phyloP scores from a whole-genome alignment of 306 rosid genomes.

The Fagus crenata region DNA sequence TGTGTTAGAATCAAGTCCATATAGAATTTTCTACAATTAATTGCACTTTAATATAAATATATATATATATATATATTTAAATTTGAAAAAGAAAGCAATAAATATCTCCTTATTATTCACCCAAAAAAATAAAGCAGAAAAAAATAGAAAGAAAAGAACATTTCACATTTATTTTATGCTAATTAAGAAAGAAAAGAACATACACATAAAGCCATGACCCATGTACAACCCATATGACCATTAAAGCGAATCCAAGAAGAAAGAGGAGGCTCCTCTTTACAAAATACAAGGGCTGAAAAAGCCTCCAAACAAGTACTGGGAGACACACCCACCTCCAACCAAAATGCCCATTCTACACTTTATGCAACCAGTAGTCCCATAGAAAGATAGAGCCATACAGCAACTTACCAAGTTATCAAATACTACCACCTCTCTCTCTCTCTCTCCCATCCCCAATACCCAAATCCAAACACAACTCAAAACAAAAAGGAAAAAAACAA shows the following conservation, averaged over 20 bases:
- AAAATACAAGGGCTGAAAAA: slow-evolving; percentile 39
- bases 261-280: slow-evolving; percentile 24
- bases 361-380: slow-evolving; percentile 46
- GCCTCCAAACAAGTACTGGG: slow-evolving; percentile 34
- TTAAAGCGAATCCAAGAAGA: slow-evolving; percentile 35
- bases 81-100: not conserved
- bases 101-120: not conserved
- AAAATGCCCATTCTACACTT: slow-evolving; percentile 47
- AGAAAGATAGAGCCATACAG: slow-evolving; percentile 33
- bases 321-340: slow-evolving; percentile 70
- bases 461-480: slow-evolving; percentile 43
- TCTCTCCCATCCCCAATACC: slow-evolving; percentile 9
- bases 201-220: slow-evolving; percentile 12
- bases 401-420: slow-evolving; percentile 44
- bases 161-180: too few relatives aligned
- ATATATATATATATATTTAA: too few relatives aligned
- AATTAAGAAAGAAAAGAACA: slow-evolving; percentile 3
- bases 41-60: too few relatives aligned
- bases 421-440: slow-evolving; percentile 1
- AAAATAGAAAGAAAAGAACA: not conserved
- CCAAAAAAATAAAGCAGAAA: not conserved
- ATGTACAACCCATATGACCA: slow-evolving; percentile 5
- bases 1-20: too few relatives aligned
- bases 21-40: too few relatives aligned
- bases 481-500: slow-evolving; percentile 46